Percentiles rank a stretch among this genome's conserved stretches.
phyloP scores from a whole-genome alignment of 2,329 filamentous ascomycete species.

The Colletotrichum coccodes region DNA sequence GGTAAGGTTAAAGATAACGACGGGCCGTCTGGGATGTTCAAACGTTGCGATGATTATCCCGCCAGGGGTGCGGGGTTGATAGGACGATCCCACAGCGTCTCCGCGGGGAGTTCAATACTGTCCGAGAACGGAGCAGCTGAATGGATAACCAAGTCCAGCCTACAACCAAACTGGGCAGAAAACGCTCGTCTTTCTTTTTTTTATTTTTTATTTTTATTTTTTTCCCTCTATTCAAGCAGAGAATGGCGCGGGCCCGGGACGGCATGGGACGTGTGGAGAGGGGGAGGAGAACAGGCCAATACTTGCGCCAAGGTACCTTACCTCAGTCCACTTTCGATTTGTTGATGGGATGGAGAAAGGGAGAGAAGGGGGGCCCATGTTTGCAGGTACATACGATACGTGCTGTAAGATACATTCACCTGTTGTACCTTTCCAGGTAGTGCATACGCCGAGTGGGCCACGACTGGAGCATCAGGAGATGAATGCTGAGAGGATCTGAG shows the following conservation, averaged over 20 bases:
- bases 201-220: background rate
- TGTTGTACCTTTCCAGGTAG: background rate
- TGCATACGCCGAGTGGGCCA: slow-evolving; percentile 1
- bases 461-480: slow-evolving; percentile 29
- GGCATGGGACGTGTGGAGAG: background rate
- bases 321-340: background rate
- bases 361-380: background rate
- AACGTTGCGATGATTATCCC: background rate
- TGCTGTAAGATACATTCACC: background rate
- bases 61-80: slow-evolving; percentile 4
- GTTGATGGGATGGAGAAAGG: background rate
- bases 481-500: slow-evolving; percentile 24
- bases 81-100: background rate
- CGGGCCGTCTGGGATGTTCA: background rate
- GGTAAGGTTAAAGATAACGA: background rate
- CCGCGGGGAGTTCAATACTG: background rate
- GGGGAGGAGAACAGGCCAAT: slow-evolving; percentile 3
- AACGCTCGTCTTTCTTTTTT: background rate
- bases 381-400: background rate
- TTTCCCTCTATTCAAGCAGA: background rate
- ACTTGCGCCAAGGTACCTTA: slow-evolving; percentile 1
- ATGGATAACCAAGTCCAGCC: too few relatives aligned
- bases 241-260: background rate
- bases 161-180: too few relatives aligned
- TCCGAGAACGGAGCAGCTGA: slow-evolving; percentile 1